These are phyloP conservation scores for Corymbia maculata DNA, from an alignment of 345 rosid species.

Conservation along the genomic window DNA sequence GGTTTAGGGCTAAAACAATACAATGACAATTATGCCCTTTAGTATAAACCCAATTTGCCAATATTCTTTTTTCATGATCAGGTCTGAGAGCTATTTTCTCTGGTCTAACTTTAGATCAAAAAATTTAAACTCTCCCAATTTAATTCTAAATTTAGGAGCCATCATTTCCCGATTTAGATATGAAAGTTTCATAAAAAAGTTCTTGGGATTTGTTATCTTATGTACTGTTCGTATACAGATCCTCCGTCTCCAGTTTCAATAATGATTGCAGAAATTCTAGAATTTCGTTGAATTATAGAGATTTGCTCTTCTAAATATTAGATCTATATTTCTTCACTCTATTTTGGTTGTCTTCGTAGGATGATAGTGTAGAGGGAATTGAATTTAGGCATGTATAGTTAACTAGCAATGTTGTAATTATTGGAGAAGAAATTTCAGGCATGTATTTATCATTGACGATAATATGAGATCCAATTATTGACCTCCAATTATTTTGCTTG, in stretches of 20 bases:
- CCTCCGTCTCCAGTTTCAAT: background rate
- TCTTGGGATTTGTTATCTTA: background rate
- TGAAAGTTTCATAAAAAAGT: background rate
- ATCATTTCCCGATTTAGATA: background rate
- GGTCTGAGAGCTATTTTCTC: background rate
- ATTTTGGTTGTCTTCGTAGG: background rate
- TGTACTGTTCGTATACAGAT: too few relatives aligned
- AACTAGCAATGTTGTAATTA: too few relatives aligned
- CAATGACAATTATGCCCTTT: too few relatives aligned
- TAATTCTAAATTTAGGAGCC: background rate
- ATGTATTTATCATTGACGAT: background rate
- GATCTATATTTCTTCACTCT: background rate
- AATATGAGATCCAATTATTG: too few relatives aligned
- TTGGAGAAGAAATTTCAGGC: background rate
- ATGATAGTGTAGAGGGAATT: background rate
- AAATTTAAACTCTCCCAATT: background rate
- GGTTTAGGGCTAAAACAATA: too few relatives aligned
- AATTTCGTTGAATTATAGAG: too few relatives aligned
- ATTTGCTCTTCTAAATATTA: background rate
- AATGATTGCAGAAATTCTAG: background rate
- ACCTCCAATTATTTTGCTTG: background rate
- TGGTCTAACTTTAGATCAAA: background rate
- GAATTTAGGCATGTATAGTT: background rate
- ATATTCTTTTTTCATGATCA: too few relatives aligned
- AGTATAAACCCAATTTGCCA: too few relatives aligned